Percentiles rank a stretch among this genome's conserved stretches.
These are phyloP conservation scores for Nyctanthes arbortristis DNA, from an alignment of 257 asterid genomes.

Conservation along the genomic window DNA sequence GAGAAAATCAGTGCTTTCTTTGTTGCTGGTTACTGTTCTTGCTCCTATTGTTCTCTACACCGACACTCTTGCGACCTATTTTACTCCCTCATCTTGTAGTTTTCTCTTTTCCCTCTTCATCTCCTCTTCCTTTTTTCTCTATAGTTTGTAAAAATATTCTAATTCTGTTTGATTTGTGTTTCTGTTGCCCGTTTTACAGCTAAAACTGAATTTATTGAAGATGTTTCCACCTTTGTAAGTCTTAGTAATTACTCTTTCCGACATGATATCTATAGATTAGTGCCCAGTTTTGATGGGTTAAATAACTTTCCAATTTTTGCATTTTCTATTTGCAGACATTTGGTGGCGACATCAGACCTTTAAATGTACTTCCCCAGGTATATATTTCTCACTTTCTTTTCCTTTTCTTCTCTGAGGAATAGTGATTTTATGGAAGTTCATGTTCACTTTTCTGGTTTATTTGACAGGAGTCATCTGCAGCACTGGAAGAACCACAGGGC, in stretches of 20 bases:
- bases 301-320: constrained; percentile 14
- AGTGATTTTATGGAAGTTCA: background rate
- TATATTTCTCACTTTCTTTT: constrained; percentile 1
- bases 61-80: constrained; percentile 61
- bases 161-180: constrained; percentile 26
- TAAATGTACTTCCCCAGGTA: constrained; percentile 67
- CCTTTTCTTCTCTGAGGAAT: constrained; percentile 7
- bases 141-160: background rate
- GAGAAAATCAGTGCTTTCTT: constrained; percentile 57
- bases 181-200: constrained; percentile 44
- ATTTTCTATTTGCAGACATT: constrained; percentile 39
- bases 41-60: constrained; percentile 80
- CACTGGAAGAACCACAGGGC: constrained; percentile 64
- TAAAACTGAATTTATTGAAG: constrained; percentile 62
- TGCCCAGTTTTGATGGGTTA: background rate
- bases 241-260: constrained; percentile 15
- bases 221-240: constrained; percentile 78
- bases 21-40: constrained; percentile 71
- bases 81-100: constrained; percentile 70
- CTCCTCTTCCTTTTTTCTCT: background rate
- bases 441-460: constrained; percentile 28
- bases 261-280: background rate
- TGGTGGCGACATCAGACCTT: constrained; percentile 55
- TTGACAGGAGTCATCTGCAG: constrained; percentile 61
- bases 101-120: constrained; percentile 9